phyloP scores from a whole-genome alignment of 208 protist species.

The Acanthamoeba comandoni region DNA sequence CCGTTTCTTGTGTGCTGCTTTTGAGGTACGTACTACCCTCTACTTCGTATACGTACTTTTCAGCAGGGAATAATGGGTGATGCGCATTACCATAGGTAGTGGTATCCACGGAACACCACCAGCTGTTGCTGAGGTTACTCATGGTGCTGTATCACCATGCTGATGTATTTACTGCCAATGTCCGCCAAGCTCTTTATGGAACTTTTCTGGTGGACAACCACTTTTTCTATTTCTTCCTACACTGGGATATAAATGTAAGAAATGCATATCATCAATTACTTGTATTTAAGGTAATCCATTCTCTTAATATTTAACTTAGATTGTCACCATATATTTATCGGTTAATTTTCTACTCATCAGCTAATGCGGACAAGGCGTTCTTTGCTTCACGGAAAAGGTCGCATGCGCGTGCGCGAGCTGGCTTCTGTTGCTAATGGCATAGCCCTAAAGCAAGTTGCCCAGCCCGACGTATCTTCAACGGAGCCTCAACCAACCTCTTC shows the following conservation, averaged over 20 bases:
- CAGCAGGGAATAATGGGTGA: too few species aligned
- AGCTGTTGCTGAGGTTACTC: conserved; percentile 52
- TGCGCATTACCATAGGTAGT: conserved; percentile 8
- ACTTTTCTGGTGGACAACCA: conserved; percentile 39
- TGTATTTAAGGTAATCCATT: conserved; percentile 2
- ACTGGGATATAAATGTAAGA: conserved; percentile 70
- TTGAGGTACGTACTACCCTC: not conserved
- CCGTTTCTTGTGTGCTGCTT: not conserved
- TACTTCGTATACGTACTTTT: too few species aligned
- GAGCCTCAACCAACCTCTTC: too few species aligned
- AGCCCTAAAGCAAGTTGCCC: not conserved
- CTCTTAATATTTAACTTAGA: conserved; percentile 1
- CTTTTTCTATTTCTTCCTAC: conserved; percentile 75
- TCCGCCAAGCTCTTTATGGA: conserved; percentile 22
- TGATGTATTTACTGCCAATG: conserved; percentile 51
- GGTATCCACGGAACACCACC: conserved; percentile 62
- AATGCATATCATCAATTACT: conserved; percentile 37
- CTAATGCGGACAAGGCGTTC: not conserved
- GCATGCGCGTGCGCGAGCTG: not conserved
- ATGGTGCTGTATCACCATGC: conserved; percentile 70
- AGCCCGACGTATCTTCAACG: too few species aligned
- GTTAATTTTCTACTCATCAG: not conserved
- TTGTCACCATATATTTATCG: not conserved
- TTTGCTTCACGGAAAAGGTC: not conserved
- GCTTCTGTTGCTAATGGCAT: conserved; percentile 5